Evolutionary conservation across 768 basidiomycete genomes (phyloP), one percentile per base, ranked within the genome.

Genomic region (Panellus pusillus): DNA sequence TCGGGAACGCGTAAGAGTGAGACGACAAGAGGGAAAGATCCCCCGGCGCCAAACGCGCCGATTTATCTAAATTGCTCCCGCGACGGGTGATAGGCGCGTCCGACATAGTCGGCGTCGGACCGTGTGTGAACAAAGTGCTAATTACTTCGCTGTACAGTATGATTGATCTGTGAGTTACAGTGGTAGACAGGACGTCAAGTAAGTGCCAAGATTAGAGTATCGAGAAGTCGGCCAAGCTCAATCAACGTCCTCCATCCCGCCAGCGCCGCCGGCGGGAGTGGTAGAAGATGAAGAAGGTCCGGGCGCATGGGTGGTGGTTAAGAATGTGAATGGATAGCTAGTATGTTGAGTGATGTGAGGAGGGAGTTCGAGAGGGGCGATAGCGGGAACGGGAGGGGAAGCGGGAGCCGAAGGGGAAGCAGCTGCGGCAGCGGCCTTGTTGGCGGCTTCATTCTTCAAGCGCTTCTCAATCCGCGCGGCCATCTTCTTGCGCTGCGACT

Each of bases 401-500:
- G 51, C n/a, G 32, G 39, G 12, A 18, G 43, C 11, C n/a, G n/a
- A n/a, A n/a, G n/a, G n/a, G n/a, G n/a, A n/a, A 28, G 50, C 47
- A 20, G 58, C 48, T 14, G 63, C 39, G 14, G 54, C 37, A 8
- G 62, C 27, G 8, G 62, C 54, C 44, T 65, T 44, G 19, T 55
- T 55, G 8, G 63, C 50, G 38, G 63, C 47, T 27, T 52, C 47
- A 18, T 31, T 44, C 24, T 41, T 59, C 12, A 51, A 55, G 41
- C 60, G 59, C 54, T 65, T 70, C 52, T 61, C 61, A 45, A 35
- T 62, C 14, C 60, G 45, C 1, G 47, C 12, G 12, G 38, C 63
- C 7, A 69, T 56, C 50, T 74, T 77, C 61, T 76, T 79, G 35
- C 72, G 64, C 59, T 87, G 84, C 4, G 66, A 52, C 56, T 79